Evolutionary conservation across 345 rosid genomes (phyloP), one percentile per base, ranked within the genome.

Genomic region (Linum lewisii): DNA sequence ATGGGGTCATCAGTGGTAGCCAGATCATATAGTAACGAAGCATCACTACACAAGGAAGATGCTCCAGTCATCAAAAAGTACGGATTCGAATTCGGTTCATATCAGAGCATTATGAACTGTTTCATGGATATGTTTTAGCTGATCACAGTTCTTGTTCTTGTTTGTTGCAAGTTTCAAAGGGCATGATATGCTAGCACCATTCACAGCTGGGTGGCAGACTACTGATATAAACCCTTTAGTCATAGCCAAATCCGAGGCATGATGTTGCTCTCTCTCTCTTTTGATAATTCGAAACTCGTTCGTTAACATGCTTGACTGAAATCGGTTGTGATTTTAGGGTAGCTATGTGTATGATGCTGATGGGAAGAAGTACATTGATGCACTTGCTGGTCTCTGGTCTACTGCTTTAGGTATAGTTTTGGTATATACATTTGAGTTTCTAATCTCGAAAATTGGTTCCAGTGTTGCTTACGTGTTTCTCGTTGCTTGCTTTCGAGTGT

Each of bases 171-270:
- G 99, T 72, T 84, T 67, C 69, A 90, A 90, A 63, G 96, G 97
- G 62, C 97, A 87, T 76, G 95, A 81, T 73, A 94, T 94, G 97
- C 80, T 94, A 71, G 99, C 96, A 47, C 97, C 99, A 74, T 94
- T 94, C 64, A 90, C 97, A 5, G 97, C 97, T 57, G 99, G 97
- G 25, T 85, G 97, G 99, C 99, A 90, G 64, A 73, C 76, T 69
- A 59, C 78, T 54, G 96, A 90, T 76, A 5, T 81, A 58, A 56
- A 90, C 75, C 99, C 99, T 5, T 77, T 94, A 66, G 67, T 94
- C 65, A 85, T 94, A 13, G 80, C 84, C 2, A 93, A 78, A 57
- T 85, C 97, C n/a, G 86, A 89, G 95, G 98, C 81, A 76, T 32
- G 44, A 52, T 58, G 49, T 44, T 53, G 37, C 25, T 24, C n/a